Conservation (phyloP, 345 rosid species). For the Reutealis trisperma region DNA sequence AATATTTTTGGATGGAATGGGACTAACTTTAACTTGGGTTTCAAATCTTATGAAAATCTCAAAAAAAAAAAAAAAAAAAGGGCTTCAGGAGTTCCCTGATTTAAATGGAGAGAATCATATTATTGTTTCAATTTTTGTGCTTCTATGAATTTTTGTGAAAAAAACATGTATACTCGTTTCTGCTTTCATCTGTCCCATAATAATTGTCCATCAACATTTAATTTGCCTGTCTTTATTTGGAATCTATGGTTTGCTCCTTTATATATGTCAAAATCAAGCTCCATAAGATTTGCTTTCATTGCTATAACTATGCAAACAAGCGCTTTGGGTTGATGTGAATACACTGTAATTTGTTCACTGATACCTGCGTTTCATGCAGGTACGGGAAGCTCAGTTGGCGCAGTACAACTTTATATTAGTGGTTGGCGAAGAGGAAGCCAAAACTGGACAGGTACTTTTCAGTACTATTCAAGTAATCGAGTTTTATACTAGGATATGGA, state of each 20-base stretch:
- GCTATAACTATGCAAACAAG: background rate
- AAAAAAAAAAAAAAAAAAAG: background rate
- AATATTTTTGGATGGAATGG: background rate
- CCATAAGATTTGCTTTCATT: background rate
- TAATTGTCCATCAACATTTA: too few relatives aligned
- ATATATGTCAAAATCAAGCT: background rate
- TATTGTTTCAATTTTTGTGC: background rate
- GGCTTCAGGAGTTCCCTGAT: background rate
- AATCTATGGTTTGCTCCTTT: background rate
- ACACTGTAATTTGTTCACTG: constrained; percentile 4
- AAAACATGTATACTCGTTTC: background rate
- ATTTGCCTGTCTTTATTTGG: background rate
- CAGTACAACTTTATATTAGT: constrained; percentile 92
- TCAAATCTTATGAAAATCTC: background rate
- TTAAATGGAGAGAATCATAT: background rate
- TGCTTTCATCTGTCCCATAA: background rate
- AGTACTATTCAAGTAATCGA: background rate
- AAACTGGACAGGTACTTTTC: constrained; percentile 64
- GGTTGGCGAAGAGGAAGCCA: constrained; percentile 88
- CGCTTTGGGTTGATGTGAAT: background rate
- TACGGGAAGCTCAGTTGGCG: constrained; percentile 91
- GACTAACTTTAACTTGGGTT: background rate
- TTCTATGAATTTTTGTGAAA: background rate
- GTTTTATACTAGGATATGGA: background rate
- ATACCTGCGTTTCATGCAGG: constrained; percentile 45